Percentiles rank a stretch among this genome's conserved stretches.
Conservation (phyloP, 1,139 yeast species). For the Saccharomycopsis hybrid region DNA sequence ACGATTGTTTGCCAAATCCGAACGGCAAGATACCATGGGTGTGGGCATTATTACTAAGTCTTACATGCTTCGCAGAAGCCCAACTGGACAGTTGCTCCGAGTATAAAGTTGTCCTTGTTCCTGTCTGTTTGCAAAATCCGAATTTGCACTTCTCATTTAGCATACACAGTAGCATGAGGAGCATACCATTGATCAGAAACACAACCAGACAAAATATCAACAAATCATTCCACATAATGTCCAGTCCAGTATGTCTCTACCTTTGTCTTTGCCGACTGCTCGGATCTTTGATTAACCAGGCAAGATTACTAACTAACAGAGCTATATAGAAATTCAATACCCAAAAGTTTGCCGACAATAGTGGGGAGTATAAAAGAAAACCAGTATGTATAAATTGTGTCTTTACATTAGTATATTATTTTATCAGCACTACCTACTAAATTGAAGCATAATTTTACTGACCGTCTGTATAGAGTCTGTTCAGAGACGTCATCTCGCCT, state of each 20-base stretch:
- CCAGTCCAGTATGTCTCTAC: not conserved
- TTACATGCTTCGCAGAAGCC: too few relatives aligned
- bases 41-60: too few relatives aligned
- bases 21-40: not conserved
- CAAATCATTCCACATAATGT: not conserved
- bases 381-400: slow-evolving; percentile 26
- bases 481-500: slow-evolving; percentile 53
- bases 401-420: not conserved
- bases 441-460: not conserved
- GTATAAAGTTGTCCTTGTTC: too few relatives aligned
- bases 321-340: slow-evolving; percentile 23
- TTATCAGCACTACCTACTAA: not conserved
- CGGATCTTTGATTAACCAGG: not conserved
- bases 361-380: slow-evolving; percentile 50
- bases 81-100: too few relatives aligned
- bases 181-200: too few relatives aligned
- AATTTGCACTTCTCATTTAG: too few relatives aligned
- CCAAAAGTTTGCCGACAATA: slow-evolving; percentile 41
- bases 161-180: too few relatives aligned
- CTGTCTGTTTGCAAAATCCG: too few relatives aligned
- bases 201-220: too few relatives aligned
- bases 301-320: not conserved
- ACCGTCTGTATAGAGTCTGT: slow-evolving; percentile 27
- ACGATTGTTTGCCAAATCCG: not conserved
- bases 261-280: not conserved